A percentile compares a stretch with the other conserved stretches of the same genome.
Evolutionary conservation across 768 basidiomycete species (phyloP).

Genomic region (Trametes coccinea): DNA sequence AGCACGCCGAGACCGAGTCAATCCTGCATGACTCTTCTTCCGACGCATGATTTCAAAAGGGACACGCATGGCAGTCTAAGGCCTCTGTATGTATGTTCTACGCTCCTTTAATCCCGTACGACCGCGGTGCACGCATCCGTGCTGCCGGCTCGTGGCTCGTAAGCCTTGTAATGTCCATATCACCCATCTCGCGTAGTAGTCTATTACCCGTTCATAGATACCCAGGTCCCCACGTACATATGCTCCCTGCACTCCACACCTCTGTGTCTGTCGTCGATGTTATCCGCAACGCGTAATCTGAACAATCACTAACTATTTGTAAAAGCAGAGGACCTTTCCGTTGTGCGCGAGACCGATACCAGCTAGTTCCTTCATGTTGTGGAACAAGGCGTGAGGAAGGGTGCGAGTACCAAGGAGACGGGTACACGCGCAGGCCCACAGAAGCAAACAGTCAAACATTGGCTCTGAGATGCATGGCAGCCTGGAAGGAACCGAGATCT

Average conservation of each 20-base stretch:
- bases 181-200: background rate
- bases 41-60: background rate
- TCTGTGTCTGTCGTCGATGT: background rate
- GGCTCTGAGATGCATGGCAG: background rate
- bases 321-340: background rate
- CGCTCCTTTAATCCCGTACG: constrained; percentile 1
- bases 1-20: constrained; percentile 27
- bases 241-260: background rate
- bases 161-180: background rate
- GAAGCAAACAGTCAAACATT: background rate
- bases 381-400: too few relatives aligned
- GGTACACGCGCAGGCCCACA: background rate
- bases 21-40: constrained; percentile 1
- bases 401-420: background rate
- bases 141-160: background rate
- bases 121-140: background rate
- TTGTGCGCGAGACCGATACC: too few relatives aligned
- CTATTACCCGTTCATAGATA: background rate
- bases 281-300: background rate
- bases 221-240: background rate
- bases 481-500: background rate
- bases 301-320: background rate
- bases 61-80: background rate
- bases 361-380: too few relatives aligned
- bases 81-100: background rate